Evolutionary conservation across 257 asterid genomes (phyloP), one percentile per base, ranked within the genome.

Genomic region (Primulina eburnea): DNA sequence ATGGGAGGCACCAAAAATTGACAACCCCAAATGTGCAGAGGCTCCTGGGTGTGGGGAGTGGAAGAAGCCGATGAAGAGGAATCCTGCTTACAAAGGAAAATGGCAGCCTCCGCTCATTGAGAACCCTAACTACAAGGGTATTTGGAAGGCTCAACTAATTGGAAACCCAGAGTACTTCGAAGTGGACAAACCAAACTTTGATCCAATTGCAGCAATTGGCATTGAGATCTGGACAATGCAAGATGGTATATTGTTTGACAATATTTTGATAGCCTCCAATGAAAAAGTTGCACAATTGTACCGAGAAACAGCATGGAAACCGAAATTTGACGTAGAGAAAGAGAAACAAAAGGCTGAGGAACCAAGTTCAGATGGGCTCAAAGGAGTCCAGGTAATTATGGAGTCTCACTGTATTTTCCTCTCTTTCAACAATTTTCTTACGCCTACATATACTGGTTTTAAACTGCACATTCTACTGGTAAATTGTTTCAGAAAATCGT

Each of bases 191-290:
- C 96, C 97, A 0, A 66, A 93, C 82, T 87, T 90, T 73, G 99
- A 93, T 78, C 96, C 97, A 56, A 85, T 90, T 74, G 96, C 99
- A 10, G 99, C 99, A 52, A 60, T 90, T 68, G 99, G 99, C 14
- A 90, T 93, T 76, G 99, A 93, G 85, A 90, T 93, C 65, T 93
- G 97, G 99, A 90, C 97, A 30, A 91, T 90, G 99, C 97, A 90
- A 69, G 97, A 90, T 68, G 97, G 99, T 18, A 86, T 93, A 33
- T 72, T 90, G 78, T 93, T 93, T n/a, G 99, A 93, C 81, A 93
- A 89, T 73, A 69, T 93, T 73, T 69, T 93, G 88, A 84, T 93
- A 5, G 84, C 90, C 5, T 76, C 86, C 8, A 82, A 77, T 60
- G 99, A 93, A 64, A 76, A 76, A 58, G 88, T 70, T 17, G 99